Conservation (phyloP, 2,329 filamentous ascomycete species). For the Penicillium sp. region DNA sequence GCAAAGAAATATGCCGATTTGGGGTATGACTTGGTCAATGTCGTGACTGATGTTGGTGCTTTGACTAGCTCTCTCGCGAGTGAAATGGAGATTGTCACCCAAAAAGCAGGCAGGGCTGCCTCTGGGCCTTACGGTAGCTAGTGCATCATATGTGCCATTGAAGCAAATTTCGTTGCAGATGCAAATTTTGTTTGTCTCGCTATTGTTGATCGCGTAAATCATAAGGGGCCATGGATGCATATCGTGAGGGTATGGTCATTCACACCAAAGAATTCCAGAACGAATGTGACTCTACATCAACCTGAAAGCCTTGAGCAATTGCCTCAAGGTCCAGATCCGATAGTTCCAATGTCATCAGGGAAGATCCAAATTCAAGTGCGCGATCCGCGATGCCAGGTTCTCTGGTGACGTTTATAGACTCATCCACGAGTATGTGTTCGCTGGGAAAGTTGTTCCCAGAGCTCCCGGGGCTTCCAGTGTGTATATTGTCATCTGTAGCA, state of each 20-base stretch:
- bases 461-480: not conserved
- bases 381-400: slow-evolving; percentile 1
- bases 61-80: slow-evolving; percentile 2
- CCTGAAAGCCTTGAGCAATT: slow-evolving; percentile 29
- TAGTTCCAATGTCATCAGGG: slow-evolving; percentile 20
- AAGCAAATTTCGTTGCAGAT: not conserved
- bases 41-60: not conserved
- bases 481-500: slow-evolving; percentile 2
- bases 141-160: not conserved
- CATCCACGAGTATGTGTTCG: slow-evolving; percentile 3
- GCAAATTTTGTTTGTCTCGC: not conserved
- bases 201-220: not conserved
- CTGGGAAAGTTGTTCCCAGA: not conserved
- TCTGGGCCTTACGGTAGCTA: slow-evolving; percentile 5
- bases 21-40: not conserved
- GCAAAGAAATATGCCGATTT: not conserved
- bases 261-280: slow-evolving; percentile 22
- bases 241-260: not conserved
- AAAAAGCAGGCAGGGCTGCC: not conserved
- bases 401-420: not conserved
- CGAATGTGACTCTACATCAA: slow-evolving; percentile 25
- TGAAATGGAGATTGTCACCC: slow-evolving; percentile 1
- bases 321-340: slow-evolving; percentile 30
- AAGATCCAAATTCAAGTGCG: slow-evolving; percentile 8
- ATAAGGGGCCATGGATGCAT: not conserved